phyloP scores from a whole-genome alignment of 208 protist species.

The Blastocrithidia nonstop region DNA sequence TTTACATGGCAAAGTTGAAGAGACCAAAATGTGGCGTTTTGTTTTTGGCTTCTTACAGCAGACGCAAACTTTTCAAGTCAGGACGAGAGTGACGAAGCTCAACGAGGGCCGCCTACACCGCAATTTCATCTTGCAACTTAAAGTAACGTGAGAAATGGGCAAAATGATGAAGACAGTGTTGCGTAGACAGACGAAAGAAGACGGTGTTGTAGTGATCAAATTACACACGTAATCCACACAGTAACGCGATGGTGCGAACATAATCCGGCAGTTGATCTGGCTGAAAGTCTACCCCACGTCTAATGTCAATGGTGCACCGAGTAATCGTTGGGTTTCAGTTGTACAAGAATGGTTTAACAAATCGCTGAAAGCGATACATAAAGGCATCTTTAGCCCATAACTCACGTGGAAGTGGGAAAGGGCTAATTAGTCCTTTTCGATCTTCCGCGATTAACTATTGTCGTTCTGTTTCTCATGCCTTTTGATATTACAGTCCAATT shows the following conservation, averaged over 20 bases:
- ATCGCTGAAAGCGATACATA: constrained; percentile 4
- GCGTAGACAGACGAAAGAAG: constrained; percentile 10
- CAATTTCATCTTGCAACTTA: constrained; percentile 1
- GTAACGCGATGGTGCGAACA: constrained; percentile 2
- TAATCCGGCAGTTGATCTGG: neutral
- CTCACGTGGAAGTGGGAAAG: neutral
- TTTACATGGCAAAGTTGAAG: constrained; percentile 9
- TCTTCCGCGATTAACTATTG: constrained; percentile 3
- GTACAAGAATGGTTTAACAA: constrained; percentile 9
- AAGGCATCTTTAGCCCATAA: neutral
- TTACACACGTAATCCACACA: constrained; percentile 6
- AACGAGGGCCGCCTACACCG: neutral
- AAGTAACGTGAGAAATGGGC: constrained; percentile 1
- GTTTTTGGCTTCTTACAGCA: constrained; percentile 8
- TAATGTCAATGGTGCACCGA: constrained; percentile 5
- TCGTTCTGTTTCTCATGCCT: constrained; percentile 5
- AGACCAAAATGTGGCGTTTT: constrained; percentile 11
- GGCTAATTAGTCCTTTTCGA: neutral
- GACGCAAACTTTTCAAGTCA: constrained; percentile 2
- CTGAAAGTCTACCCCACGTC: constrained; percentile 1
- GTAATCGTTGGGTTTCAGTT: constrained; percentile 8
- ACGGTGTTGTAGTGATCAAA: constrained; percentile 4
- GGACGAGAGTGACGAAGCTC: neutral
- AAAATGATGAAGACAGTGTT: constrained; percentile 9
- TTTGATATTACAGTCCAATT: constrained; percentile 8